These are phyloP conservation scores for Fusarium beomiforme DNA, from an alignment of 2,329 filamentous ascomycete species.

Conservation along the genomic window DNA sequence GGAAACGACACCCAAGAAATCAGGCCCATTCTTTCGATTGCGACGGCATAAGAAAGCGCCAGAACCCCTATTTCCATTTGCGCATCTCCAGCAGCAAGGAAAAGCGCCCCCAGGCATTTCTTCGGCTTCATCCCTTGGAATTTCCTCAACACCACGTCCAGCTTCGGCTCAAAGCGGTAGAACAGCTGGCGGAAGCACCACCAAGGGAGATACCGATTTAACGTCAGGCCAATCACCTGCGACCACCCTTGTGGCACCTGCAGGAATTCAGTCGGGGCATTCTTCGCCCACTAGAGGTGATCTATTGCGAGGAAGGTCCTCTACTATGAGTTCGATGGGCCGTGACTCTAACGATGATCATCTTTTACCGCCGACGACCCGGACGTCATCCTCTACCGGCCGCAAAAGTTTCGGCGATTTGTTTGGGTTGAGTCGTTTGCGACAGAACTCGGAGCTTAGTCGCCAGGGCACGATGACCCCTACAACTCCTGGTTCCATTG, in stretches of 20 bases:
- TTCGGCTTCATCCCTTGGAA: constrained; percentile 56
- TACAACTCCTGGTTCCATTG: constrained; percentile 73
- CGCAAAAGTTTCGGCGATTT: constrained; percentile 94
- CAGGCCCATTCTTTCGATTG: constrained; percentile 82
- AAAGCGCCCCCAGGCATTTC: constrained; percentile 52
- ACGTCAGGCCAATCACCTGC: constrained; percentile 53
- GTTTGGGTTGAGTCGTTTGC: constrained; percentile 79
- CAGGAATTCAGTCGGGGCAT: constrained; percentile 62
- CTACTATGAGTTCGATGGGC: constrained; percentile 86
- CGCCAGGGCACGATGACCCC: constrained; percentile 75
- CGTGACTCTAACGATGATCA: constrained; percentile 77
- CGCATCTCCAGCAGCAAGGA: constrained; percentile 80
- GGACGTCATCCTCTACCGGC: constrained; percentile 88
- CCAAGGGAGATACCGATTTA: constrained; percentile 28
- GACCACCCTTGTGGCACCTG: constrained; percentile 57
- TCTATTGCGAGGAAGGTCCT: constrained; percentile 79
- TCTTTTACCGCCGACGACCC: constrained; percentile 71
- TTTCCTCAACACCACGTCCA: constrained; percentile 48
- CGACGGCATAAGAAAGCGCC: constrained; percentile 80
- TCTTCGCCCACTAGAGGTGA: constrained; percentile 74
- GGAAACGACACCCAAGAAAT: constrained; percentile 68
- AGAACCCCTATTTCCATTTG: constrained; percentile 83
- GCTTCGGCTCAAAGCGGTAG: constrained; percentile 48
- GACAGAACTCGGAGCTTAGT: constrained; percentile 81
- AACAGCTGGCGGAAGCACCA: constrained; percentile 32